Evolutionary conservation across 805 yeast species (phyloP).

Genomic region (Wickerhamomyces alni): DNA sequence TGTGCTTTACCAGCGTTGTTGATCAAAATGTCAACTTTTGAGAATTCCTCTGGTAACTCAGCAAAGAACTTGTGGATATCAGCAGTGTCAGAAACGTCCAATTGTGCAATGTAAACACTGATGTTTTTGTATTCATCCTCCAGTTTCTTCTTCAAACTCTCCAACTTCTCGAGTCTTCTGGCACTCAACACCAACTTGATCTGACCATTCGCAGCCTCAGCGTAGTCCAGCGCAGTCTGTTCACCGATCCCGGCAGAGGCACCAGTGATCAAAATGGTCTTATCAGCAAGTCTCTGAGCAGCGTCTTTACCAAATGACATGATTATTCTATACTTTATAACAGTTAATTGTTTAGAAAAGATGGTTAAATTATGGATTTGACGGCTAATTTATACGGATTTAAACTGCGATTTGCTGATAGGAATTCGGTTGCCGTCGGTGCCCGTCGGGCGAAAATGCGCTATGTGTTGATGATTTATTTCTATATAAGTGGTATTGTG

Average conservation of each 20-base stretch:
- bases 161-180: conserved; percentile 61
- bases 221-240: conserved; percentile 85
- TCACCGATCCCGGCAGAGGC: conserved; percentile 95
- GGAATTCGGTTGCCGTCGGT: not conserved
- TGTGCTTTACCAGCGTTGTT: conserved; percentile 78
- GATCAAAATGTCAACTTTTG: conserved; percentile 56
- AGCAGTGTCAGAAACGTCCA: conserved; percentile 55
- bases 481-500: too few relatives aligned
- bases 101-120: conserved; percentile 36
- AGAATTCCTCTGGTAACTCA: conserved; percentile 49
- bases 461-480: not conserved
- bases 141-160: conserved; percentile 43
- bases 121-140: conserved; percentile 39
- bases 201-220: conserved; percentile 68
- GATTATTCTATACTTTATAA: too few relatives aligned
- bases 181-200: conserved; percentile 71
- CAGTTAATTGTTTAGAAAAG: too few relatives aligned
- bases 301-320: conserved; percentile 35
- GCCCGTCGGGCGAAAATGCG: not conserved
- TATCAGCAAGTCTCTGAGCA: conserved; percentile 73
- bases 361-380: too few relatives aligned
- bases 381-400: too few relatives aligned
- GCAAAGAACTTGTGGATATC: conserved; percentile 46
- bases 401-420: not conserved
- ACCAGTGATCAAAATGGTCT: conserved; percentile 81